Evolutionary conservation across 2,329 filamentous ascomycete genomes (phyloP).

Genomic region (Cladosporium sp.): DNA sequence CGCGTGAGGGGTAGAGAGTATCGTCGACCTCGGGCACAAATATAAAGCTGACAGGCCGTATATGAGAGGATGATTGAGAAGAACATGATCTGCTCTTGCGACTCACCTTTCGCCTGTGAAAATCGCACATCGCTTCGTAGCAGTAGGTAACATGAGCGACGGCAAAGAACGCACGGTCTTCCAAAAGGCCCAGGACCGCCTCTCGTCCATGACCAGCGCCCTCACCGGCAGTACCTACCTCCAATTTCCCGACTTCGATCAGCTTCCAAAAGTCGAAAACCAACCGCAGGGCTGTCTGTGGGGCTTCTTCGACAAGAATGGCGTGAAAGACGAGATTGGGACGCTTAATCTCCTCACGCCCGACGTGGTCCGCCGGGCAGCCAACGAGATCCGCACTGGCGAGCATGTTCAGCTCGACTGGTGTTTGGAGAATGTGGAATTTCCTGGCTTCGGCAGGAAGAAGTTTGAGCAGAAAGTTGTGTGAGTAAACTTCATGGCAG

Average conservation of each 20-base stretch:
- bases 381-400: conserved; percentile 43
- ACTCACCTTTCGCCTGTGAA: no score
- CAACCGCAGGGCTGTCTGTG: conserved; percentile 31
- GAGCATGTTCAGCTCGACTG: conserved; percentile 52
- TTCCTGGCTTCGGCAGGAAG: conserved; percentile 27
- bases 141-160: conserved; percentile 20
- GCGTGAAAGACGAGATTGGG: conserved; percentile 47
- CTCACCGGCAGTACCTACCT: conserved; percentile 10
- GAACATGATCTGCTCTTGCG: no score
- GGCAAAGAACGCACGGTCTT: conserved; percentile 18
- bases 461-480: conserved; percentile 27
- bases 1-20: conserved; percentile 5
- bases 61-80: no score
- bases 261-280: conserved; percentile 21
- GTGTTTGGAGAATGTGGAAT: conserved; percentile 29
- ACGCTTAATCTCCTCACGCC: conserved; percentile 52
- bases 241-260: conserved; percentile 22
- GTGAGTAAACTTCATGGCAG: no score
- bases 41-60: no score
- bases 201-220: conserved; percentile 20
- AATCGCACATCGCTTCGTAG: no score
- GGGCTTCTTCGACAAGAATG: conserved; percentile 50
- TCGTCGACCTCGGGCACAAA: conserved; percentile 11
- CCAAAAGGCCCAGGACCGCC: conserved; percentile 21
- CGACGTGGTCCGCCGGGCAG: conserved; percentile 36